Percentiles rank a stretch among this genome's conserved stretches.
These are phyloP conservation scores for Neoarthrinium moseri DNA, from an alignment of 2,329 filamentous ascomycete species.

Conservation along the genomic window DNA sequence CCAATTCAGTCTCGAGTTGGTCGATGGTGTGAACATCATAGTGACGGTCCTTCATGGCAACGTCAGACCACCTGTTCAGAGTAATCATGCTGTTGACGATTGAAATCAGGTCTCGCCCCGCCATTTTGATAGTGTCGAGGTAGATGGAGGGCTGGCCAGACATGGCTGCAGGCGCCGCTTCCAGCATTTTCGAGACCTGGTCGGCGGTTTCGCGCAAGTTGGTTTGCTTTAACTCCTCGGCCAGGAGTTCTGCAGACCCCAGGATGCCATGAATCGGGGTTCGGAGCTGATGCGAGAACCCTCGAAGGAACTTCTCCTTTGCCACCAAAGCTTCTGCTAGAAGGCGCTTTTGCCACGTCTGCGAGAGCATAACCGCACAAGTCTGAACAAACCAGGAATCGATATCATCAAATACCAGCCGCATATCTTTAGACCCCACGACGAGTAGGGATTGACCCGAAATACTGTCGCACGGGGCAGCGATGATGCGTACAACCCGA, in stretches of 20 bases:
- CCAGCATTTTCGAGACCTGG: not conserved
- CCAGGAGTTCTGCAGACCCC: conserved; percentile 34
- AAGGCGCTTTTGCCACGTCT: conserved; percentile 27
- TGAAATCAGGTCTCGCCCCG: conserved; percentile 40
- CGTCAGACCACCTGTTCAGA: conserved; percentile 35
- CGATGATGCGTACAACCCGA: conserved; percentile 34
- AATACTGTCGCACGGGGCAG: conserved; percentile 31
- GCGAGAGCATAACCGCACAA: conserved; percentile 29
- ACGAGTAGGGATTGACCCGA: conserved; percentile 31
- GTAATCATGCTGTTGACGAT: conserved; percentile 45
- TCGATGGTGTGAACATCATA: conserved; percentile 16
- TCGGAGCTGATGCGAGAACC: conserved; percentile 36
- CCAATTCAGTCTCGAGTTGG: not conserved
- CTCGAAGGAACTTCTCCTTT: conserved; percentile 34
- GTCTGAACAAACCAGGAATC: conserved; percentile 35
- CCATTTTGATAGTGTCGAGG: conserved; percentile 34
- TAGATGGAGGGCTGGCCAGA: conserved; percentile 17
- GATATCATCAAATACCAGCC: conserved; percentile 35
- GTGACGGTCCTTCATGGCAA: conserved; percentile 26
- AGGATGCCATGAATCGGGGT: conserved; percentile 40
- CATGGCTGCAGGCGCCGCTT: not conserved
- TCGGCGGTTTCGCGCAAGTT: conserved; percentile 9
- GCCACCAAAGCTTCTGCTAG: conserved; percentile 33
- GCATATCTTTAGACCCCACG: conserved; percentile 21
- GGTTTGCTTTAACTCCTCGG: conserved; percentile 34